Conservation (phyloP, 352 stramenopile species). For the Elongisporangium anandrum region DNA sequence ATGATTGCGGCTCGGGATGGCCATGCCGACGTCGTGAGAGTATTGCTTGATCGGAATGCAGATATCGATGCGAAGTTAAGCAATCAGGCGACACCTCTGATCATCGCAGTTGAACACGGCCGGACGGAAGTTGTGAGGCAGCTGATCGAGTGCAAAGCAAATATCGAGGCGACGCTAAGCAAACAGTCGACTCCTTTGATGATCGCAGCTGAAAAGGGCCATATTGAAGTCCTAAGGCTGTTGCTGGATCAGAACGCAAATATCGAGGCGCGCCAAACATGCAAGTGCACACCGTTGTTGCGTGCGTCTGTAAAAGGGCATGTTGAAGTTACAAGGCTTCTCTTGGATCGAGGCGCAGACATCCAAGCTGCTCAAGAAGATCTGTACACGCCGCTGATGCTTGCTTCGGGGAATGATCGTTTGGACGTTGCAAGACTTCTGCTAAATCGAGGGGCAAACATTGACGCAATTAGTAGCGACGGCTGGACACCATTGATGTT, state of each 20-base stretch:
- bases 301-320: background rate
- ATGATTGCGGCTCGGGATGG: conserved; percentile 6
- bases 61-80: background rate
- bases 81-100: background rate
- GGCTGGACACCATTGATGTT: background rate
- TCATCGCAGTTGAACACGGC: background rate
- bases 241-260: background rate
- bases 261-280: background rate
- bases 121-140: background rate
- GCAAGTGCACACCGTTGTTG: no score
- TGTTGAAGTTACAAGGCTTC: background rate
- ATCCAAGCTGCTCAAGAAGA: background rate
- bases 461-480: background rate
- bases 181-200: background rate
- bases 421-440: background rate
- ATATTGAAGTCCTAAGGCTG: background rate
- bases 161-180: background rate
- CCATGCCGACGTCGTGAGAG: conserved; percentile 2
- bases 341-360: background rate
- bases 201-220: background rate
- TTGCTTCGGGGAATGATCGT: background rate
- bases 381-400: background rate
- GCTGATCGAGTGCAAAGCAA: background rate
- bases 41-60: conserved; percentile 7
- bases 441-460: background rate